Percentiles rank a stretch among this genome's conserved stretches.
phyloP scores from a whole-genome alignment of 148 eudicot species.

The Diospyros lotus region DNA sequence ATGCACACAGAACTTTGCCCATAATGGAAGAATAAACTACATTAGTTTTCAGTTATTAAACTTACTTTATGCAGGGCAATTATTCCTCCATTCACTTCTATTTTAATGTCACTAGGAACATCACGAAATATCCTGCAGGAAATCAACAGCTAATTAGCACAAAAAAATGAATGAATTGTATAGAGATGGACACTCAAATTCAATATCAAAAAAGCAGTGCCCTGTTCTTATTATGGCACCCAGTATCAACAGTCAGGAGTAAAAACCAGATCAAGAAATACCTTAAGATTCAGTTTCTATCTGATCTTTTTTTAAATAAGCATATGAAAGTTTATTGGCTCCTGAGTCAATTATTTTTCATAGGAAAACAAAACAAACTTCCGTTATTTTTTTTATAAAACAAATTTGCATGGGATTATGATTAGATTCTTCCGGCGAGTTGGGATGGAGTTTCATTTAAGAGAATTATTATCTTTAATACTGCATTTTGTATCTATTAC shows the following conservation, averaged over 20 bases:
- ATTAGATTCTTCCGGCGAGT: not conserved
- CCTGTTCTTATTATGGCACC: not conserved
- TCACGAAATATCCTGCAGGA: slow-evolving; percentile 75
- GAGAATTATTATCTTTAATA: not conserved
- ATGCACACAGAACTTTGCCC: not conserved
- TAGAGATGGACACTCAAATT: not conserved
- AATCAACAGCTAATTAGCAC: slow-evolving; percentile 2
- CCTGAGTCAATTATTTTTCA: too few species aligned
- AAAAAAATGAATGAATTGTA: slow-evolving; percentile 6
- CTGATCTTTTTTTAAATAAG: not conserved
- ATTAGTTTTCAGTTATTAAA: not conserved
- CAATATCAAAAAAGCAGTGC: not conserved
- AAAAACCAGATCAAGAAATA: not conserved
- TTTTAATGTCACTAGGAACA: slow-evolving; percentile 87
- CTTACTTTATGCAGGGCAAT: slow-evolving; percentile 84
- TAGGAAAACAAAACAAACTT: too few species aligned
- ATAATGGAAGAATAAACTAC: not conserved
- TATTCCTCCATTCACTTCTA: slow-evolving; percentile 70
- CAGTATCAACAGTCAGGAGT: not conserved
- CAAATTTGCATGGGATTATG: not conserved
- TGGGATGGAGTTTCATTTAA: slow-evolving; percentile 5
- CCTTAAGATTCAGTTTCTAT: not conserved
- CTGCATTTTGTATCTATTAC: not conserved
- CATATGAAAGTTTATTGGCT: not conserved
- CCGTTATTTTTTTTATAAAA: not conserved